phyloP scores from a whole-genome alignment of 305 asterid genomes.

The Solanum hybrid region DNA sequence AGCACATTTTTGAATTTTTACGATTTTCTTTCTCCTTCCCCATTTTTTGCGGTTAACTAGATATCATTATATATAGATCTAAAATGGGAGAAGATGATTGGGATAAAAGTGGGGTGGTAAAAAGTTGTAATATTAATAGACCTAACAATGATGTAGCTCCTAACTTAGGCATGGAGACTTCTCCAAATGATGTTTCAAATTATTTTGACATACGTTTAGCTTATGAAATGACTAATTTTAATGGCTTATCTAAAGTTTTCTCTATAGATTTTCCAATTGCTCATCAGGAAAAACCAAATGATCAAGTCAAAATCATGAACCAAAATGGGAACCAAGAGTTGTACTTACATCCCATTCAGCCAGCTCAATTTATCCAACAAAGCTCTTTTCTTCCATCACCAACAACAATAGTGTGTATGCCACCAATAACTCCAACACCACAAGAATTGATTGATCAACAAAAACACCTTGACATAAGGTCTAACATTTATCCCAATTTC shows the following conservation, averaged over 20 bases:
- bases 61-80: not conserved
- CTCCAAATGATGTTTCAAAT: conserved; percentile 11
- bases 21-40: not conserved
- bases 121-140: conserved; percentile 17
- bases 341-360: not conserved
- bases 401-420: not conserved
- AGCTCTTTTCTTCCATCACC: not conserved
- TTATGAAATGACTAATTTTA: conserved; percentile 11
- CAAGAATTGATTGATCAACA: conserved; percentile 7
- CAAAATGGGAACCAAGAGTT: not conserved
- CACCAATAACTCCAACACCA: not conserved
- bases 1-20: too few species aligned
- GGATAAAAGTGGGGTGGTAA: conserved; percentile 70
- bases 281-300: not conserved
- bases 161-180: not conserved
- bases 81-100: conserved; percentile 55
- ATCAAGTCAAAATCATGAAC: conserved; percentile 3
- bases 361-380: not conserved
- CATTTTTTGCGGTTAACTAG: not conserved
- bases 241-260: conserved; percentile 31
- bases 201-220: conserved; percentile 13
- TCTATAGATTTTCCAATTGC: not conserved
- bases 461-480: conserved; percentile 9
- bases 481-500: conserved; percentile 15
- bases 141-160: not conserved